Evolutionary conservation across 2,329 filamentous ascomycete species (phyloP), one percentile per base, ranked within the genome.

Genomic region (Pezicula neosporulosa): DNA sequence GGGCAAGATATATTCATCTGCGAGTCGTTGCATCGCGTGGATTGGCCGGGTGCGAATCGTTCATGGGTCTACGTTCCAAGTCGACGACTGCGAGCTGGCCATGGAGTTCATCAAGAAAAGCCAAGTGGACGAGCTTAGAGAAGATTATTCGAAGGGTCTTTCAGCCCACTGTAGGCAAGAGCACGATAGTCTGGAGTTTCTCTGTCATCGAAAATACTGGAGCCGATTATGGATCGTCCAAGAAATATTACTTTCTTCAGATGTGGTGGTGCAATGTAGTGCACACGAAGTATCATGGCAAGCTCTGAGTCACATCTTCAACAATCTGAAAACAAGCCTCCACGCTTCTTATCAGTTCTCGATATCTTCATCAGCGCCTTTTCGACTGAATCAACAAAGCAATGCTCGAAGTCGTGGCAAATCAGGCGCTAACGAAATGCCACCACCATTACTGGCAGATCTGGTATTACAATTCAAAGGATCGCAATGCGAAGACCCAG

Each of bases 1-100:
- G 60, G 52, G 51, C 16, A 39, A 45, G 6, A 53, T 62, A 2
- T 62, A 56, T 43, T 38, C 36, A 12, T 15, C 13, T 6, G 13
- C 36, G 3, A 38, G 3, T 16, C 36, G 36, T 6, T 38, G 36
- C 4, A 38, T 38, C 4, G 36, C 36, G 3, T 38, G 36, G 36
- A 38, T 38, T 38, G 36, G 36, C 13, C 4, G 4, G 6, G 36
- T 4, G 36, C 13, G 16, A 16, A 12, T 38, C 16, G 12, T 16
- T 12, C 3, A 5, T 5, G 36, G 12, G 13, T 38, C 4, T 8
- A 38, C 16, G 13, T 38, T 16, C 4, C 36, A 15, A 16, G 36
- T 38, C 6, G 36, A 38, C 6, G 36, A 38, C 7, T 38, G 36
- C 4, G 36, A 38, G 7, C 36, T 12, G 1, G 36, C 36, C 16